Base-by-base conservation (phyloP, 768 basidiomycete species). In the Kwoniella sp. region DNA sequence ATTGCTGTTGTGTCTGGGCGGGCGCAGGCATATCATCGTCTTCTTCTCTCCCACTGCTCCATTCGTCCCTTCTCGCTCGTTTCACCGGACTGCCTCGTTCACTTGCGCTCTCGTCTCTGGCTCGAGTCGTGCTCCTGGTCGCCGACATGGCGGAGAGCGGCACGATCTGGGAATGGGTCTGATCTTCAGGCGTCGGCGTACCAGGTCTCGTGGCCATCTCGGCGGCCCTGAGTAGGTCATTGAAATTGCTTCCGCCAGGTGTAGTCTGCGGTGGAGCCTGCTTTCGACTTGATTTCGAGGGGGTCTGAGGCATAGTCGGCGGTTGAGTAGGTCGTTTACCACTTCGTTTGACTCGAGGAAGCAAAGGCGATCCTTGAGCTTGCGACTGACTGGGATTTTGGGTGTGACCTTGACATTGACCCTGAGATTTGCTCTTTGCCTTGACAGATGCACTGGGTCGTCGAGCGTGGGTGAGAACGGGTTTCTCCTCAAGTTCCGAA, bases 161-260 rank as follows among this genome's bases (percentile, higher is more conserved):
- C 8, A 55, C 37, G 15, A 50, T 60, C 51, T 64, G 53, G 1
- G 45, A 30, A 30, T 37, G 26, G 20, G n/a, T n/a, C n/a, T n/a
- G n/a, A n/a, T 63, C 55, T 20, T 48, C 58, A 11, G 67, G 70
- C 20, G 69, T 68, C n/a, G 76, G 73, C 4, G 70, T 70, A 11
- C 56, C 61, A 17, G 73, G 72, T 26, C 73, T 56, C 29, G 69
- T 72, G 28, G 74, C 76, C 54, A 78, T 52, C 58, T 75, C 74
- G 37, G 76, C 76, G n/a, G 76, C 76, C 4, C 72, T 66, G 3
- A 78, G 66, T 13, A 78, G 52, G 65, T 78, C 76, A 26, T 57
- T 69, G 58, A 78, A 73, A 31, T 73, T 75, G 64, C 71, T 71
- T 28, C 76, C 76, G 15, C 76, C 76, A 7, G 76, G 76, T 4